Percentiles rank a stretch among this genome's conserved stretches.
phyloP scores from a whole-genome alignment of 2,329 filamentous ascomycete genomes.

The Diaporthe velutina region DNA sequence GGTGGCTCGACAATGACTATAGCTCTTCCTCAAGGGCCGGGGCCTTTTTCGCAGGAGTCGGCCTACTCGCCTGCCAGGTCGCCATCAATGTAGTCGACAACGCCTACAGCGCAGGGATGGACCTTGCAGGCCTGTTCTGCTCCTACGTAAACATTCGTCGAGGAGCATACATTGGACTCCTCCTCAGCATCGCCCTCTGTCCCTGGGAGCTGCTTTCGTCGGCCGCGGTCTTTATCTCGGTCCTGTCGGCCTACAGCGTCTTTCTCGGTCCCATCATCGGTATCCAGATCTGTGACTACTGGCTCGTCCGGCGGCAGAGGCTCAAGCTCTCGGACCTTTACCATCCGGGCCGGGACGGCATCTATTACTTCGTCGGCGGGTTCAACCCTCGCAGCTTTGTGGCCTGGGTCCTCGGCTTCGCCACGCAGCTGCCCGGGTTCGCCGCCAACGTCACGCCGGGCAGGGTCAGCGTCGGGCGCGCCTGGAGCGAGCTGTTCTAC shows the following conservation, averaged over 20 bases:
- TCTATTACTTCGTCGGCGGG: constrained; percentile 38
- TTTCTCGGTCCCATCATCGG: constrained; percentile 40
- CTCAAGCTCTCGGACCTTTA: constrained; percentile 40
- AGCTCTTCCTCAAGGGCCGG: constrained; percentile 52
- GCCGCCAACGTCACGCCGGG: constrained; percentile 30
- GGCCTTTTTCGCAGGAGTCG: constrained; percentile 60
- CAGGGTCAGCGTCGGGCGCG: constrained; percentile 28
- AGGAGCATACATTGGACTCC: constrained; percentile 58
- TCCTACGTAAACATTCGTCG: constrained; percentile 68
- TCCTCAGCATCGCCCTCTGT: constrained; percentile 47
- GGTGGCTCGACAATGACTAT: constrained; percentile 37
- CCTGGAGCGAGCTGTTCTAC: constrained; percentile 35
- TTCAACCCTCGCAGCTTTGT: constrained; percentile 38
- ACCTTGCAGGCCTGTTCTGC: constrained; percentile 65
- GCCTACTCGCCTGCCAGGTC: constrained; percentile 59
- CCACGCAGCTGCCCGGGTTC: constrained; percentile 36
- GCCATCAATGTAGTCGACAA: constrained; percentile 62
- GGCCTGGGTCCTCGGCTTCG: constrained; percentile 39
- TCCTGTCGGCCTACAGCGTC: constrained; percentile 55
- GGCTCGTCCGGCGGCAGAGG: constrained; percentile 33
- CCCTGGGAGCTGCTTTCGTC: constrained; percentile 65
- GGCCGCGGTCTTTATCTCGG: constrained; percentile 60
- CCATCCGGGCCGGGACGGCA: constrained; percentile 33
- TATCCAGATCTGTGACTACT: constrained; percentile 38
- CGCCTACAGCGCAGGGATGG: constrained; percentile 65